Percentiles rank a stretch among this genome's conserved stretches.
Conservation (phyloP, 495 filamentous ascomycete genomes). For the Halenospora varia region DNA sequence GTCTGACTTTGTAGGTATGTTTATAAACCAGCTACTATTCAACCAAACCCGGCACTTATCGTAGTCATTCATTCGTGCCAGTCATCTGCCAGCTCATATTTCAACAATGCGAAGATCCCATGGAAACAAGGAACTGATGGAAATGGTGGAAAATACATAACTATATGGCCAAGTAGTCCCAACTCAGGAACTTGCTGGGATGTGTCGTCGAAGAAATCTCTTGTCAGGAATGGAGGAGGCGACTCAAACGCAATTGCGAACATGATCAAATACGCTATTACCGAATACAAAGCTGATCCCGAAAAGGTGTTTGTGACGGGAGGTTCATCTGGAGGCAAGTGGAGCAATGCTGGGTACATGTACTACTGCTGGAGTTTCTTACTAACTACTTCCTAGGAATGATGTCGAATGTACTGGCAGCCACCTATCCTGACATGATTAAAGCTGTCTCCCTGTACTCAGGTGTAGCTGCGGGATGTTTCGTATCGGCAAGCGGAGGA, state of each 20-base stretch:
- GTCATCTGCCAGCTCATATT: conserved; percentile 48
- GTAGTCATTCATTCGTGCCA: conserved; percentile 53
- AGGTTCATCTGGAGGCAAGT: conserved; percentile 48
- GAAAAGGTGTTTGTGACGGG: conserved; percentile 49
- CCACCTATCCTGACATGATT: conserved; percentile 55
- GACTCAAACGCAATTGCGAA: conserved; percentile 56
- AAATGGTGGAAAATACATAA: conserved; percentile 52
- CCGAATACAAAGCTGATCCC: conserved; percentile 44
- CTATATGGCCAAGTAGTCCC: conserved; percentile 49
- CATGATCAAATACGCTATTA: conserved; percentile 53
- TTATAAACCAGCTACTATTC: conserved; percentile 50
- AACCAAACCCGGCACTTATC: conserved; percentile 45
- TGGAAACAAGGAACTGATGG: conserved; percentile 44
- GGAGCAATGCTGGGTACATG: conserved; percentile 24
- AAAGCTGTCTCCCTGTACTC: conserved; percentile 51
- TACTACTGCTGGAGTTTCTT: background rate
- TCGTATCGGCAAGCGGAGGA: conserved; percentile 32
- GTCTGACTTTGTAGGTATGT: conserved; percentile 32
- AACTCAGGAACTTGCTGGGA: conserved; percentile 55
- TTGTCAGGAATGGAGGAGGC: conserved; percentile 51
- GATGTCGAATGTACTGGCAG: conserved; percentile 53
- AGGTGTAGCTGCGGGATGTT: conserved; percentile 59
- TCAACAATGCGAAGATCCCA: conserved; percentile 32
- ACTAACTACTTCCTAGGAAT: conserved; percentile 25
- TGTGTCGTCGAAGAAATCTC: conserved; percentile 45